Percentiles rank a stretch among this genome's conserved stretches.
These are phyloP conservation scores for Stachybotrys chlorohalonatus DNA, from an alignment of 2,329 filamentous ascomycete species.

Conservation along the genomic window DNA sequence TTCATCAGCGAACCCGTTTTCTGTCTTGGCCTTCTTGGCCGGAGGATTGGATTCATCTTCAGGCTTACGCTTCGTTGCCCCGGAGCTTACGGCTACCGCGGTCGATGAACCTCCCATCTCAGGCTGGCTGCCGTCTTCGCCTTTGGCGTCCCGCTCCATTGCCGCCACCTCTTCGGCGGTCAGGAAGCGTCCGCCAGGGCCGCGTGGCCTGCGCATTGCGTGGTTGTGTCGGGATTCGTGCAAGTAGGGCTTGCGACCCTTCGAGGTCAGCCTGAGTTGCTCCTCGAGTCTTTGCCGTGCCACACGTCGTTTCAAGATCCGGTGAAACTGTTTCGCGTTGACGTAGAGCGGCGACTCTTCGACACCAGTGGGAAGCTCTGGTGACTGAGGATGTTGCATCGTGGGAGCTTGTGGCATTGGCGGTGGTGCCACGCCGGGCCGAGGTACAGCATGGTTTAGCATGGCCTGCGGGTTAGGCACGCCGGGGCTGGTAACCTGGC, in stretches of 20 bases:
- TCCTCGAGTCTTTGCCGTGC: conserved; percentile 92
- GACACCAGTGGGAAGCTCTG: conserved; percentile 65
- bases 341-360: conserved; percentile 96
- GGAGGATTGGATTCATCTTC: conserved; percentile 36
- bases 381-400: conserved; percentile 63
- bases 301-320: conserved; percentile 88
- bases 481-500: conserved; percentile 67
- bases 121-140: conserved; percentile 22
- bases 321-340: conserved; percentile 97
- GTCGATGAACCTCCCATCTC: conserved; percentile 14
- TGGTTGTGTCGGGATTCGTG: conserved; percentile 98
- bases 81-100: conserved; percentile 14
- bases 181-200: conserved; percentile 88
- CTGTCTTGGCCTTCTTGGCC: conserved; percentile 50
- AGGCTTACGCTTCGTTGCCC: conserved; percentile 53
- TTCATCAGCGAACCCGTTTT: conserved; percentile 26
- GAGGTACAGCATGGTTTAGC: conserved; percentile 56
- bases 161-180: conserved; percentile 92
- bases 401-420: conserved; percentile 54
- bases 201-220: conserved; percentile 89
- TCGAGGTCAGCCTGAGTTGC: conserved; percentile 81
- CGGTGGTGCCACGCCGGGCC: conserved; percentile 45
- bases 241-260: conserved; percentile 92
- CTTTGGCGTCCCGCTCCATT: conserved; percentile 60
- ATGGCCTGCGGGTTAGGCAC: conserved; percentile 66